Base-by-base conservation (phyloP, 73 alveolate species). In the Tetrahymena thermophila region DNA sequence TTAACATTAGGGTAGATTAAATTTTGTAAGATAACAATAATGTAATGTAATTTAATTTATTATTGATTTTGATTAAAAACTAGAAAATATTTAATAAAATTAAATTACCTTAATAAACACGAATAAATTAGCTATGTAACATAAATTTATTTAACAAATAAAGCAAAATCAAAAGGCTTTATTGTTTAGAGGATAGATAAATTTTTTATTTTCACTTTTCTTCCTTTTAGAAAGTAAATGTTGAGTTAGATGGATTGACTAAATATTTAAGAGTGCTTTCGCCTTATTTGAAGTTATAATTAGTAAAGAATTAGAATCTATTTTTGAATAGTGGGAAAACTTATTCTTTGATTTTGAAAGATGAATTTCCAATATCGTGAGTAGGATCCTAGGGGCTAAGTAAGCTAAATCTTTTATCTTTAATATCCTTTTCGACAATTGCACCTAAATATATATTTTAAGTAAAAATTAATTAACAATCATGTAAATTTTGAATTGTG, bases 331-430 rank as follows among this genome's bases (percentile, higher is more conserved):
- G 85, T 34, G 96, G 97, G 43, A 97, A 95, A 19, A 97, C 97
- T 71, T 71, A 71, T 95, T 97, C 97, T 71, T 96, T 96, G 28
- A 97, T 96, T 93, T 96, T 97, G 93, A 84, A 97, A 85, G 98
- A 94, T 37, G 98, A 93, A 85, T 93, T 94, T 35, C 99, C 99
- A 93, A 97, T 93, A 96, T 97, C 98, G 83, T 97, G 98, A 56
- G 57, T 93, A 35, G 97, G 95, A 85, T 97, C 99, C 94, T 95
- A 96, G 11, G 96, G 96, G 85, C 97, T 97, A 35, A 96, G 97
- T 84, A 97, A 95, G 84, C 96, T 94, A 38, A 97, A 96, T 50
- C 93, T 43, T 94, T 96, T 95, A 94, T 96, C 97, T 44, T 94
- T 95, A 17, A 89, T 95, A 83, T 96, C 97, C 21, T 96, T 95